Evolutionary conservation across 495 filamentous ascomycete species (phyloP), one percentile per base, ranked within the genome.

Genomic region (Aspergillus bridgeri): DNA sequence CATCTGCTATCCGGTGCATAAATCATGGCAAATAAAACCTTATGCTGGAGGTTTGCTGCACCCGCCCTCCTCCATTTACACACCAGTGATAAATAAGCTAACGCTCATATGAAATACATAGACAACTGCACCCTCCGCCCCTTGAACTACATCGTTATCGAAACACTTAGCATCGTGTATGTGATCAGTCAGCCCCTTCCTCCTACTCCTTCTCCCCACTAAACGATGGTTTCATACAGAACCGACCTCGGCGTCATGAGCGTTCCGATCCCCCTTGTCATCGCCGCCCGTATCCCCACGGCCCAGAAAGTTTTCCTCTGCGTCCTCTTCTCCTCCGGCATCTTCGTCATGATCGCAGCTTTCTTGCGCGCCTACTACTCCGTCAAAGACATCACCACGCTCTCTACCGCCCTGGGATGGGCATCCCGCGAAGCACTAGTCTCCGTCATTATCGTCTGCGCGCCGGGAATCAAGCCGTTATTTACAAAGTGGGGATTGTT

Each of bases 21-120:
- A 69, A 5, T 71, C 73, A 9, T 81, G 76, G 75, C 78, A 81
- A 56, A 75, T 80, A 25, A 63, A 76, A 48, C 79, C 79, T 42
- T 64, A 72, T 53, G 72, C 79, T 22, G 78, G 79, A 51, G 48
- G 60, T 63, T 42, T 33, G 60, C 33, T 1, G 15, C 7, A 20
- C 42, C 15, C 27, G 9, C 27, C 25, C 6, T 2, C 8, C 18
- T 20, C 48, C 33, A 27, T 27, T 27, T 7, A 4, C 3, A 11
- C 11, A 18, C 45, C 11, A 33, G n/a, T n/a, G 5, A 21, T 20
- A 27, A 3, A 43, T 11, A 33, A 21, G 4, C 7, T 17, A 3
- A 33, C 6, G 18, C 23, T 56, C 1, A 3, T 13, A 53, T 5
- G 2, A 45, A 19, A 45, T 1, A 9, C 42, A 17, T 9, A 66